Evolutionary conservation across 108 stramenopile genomes (phyloP).

Genomic region (Fistulifera pelliculosa): DNA sequence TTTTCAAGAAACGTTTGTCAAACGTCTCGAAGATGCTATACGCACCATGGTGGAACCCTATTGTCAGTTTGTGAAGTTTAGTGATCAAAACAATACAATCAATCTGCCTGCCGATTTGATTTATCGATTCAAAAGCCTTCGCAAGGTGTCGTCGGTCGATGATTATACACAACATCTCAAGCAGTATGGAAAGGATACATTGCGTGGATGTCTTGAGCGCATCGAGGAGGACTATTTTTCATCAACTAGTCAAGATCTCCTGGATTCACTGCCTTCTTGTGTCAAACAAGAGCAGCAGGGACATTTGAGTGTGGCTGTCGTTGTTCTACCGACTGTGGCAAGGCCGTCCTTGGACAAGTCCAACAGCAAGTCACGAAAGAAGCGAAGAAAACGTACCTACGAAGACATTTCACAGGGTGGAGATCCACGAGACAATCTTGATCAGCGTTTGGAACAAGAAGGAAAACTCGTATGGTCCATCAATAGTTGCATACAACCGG

Average conservation of each 20-base stretch:
- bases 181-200: conserved; percentile 10
- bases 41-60: conserved; percentile 21
- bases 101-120: conserved; percentile 29
- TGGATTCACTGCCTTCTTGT: conserved; percentile 3
- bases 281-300: conserved; percentile 53
- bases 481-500: conserved; percentile 8
- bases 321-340: conserved; percentile 12
- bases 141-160: neutral
- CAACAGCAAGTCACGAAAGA: conserved; percentile 4
- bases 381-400: conserved; percentile 32
- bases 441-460: conserved; percentile 21
- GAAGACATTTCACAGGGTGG: conserved; percentile 62
- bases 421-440: conserved; percentile 57
- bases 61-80: conserved; percentile 19
- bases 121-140: conserved; percentile 12
- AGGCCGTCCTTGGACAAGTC: neutral
- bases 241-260: neutral
- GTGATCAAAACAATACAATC: conserved; percentile 4
- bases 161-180: conserved; percentile 27
- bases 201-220: conserved; percentile 9
- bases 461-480: conserved; percentile 15
- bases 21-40: neutral
- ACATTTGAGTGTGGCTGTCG: conserved; percentile 40
- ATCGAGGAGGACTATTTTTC: neutral
- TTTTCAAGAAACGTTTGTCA: neutral